Evolutionary conservation across 331 rosid species (phyloP).

Genomic region (Acacia concinna): DNA sequence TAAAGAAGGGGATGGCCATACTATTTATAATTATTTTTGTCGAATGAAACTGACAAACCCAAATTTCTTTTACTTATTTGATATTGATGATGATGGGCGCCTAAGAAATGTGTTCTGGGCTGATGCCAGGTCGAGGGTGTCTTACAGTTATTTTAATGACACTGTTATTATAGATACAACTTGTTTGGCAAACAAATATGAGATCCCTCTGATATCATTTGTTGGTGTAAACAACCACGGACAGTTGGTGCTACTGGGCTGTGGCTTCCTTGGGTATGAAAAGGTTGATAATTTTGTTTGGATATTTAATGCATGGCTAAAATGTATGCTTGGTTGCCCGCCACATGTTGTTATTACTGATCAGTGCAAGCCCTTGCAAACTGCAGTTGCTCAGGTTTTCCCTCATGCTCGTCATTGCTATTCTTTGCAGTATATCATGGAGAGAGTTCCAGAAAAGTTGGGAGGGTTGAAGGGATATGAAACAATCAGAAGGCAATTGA

Average conservation of each 20-base stretch:
- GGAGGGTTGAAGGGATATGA: constrained; percentile 79
- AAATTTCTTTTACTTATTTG: constrained; percentile 70
- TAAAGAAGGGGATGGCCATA: constrained; percentile 72
- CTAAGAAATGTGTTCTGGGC: constrained; percentile 80
- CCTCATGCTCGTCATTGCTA: constrained; percentile 68
- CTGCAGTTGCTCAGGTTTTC: constrained; percentile 63
- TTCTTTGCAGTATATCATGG: constrained; percentile 62
- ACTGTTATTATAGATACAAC: constrained; percentile 67
- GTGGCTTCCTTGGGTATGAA: constrained; percentile 72
- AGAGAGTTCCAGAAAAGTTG: constrained; percentile 67
- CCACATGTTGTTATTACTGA: constrained; percentile 66
- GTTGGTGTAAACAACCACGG: constrained; percentile 75
- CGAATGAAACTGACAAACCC: constrained; percentile 74
- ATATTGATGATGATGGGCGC: constrained; percentile 64
- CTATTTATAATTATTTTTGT: constrained; percentile 73
- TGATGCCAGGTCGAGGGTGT: constrained; percentile 70
- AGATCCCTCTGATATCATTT: constrained; percentile 69
- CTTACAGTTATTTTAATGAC: constrained; percentile 61
- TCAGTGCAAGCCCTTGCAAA: constrained; percentile 61
- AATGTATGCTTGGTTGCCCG: constrained; percentile 63
- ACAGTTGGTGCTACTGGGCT: constrained; percentile 65
- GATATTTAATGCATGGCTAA: constrained; percentile 70
- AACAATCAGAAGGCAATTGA: constrained; percentile 53
- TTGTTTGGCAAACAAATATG: constrained; percentile 69
- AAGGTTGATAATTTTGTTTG: constrained; percentile 61